Base-by-base conservation (phyloP, 2,329 filamentous ascomycete genomes). In the Ramularia endophylla region DNA sequence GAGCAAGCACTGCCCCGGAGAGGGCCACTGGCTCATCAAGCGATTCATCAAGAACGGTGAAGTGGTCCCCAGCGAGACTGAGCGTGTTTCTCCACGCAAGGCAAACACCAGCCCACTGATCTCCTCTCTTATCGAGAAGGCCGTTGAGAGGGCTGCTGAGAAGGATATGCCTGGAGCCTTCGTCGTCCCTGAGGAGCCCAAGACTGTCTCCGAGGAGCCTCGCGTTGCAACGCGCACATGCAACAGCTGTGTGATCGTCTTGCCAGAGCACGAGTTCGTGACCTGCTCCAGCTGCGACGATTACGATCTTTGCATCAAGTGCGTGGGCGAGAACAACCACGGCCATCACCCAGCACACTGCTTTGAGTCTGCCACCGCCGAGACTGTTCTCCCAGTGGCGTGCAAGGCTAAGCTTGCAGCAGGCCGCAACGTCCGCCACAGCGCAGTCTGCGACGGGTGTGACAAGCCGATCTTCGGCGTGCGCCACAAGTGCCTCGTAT, bases 401-500 rank as follows among this genome's bases (percentile, higher is more conserved):
- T 77, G 89, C 44, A 70, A 77, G 48, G 72, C 73, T 48, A 82
- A 86, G 53, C 82, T 94, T 61, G 73, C 73, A 27, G 78, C 90
- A 27, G 90, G 92, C 52, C 85, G 90, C 47, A 86, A 87, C 63
- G 75, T 81, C 56, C 73, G 77, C 46, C 92, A 98, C 69, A 81
- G 85, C 45, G 92, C 94, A 47, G 81, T 95, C 51, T 98, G 92
- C 61, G 92, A 98, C 69, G 87, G 87, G 29, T 98, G 94, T 64
- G 86, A 97, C 56, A 83, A 79, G 74, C 81, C 80, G 63, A 92
- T 98, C 57, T 74, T 76, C 54, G 94, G 92, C 55, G 75, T 95
- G 43, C 90, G 92, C 54, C 84, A 97, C 77, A 98, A 98, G 75
- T 98, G 92, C 65, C 74, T 97, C 51, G 83, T 87, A 62, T 98